phyloP scores from a whole-genome alignment of 2,329 filamentous ascomycete genomes.

The Penicillium sp. region DNA sequence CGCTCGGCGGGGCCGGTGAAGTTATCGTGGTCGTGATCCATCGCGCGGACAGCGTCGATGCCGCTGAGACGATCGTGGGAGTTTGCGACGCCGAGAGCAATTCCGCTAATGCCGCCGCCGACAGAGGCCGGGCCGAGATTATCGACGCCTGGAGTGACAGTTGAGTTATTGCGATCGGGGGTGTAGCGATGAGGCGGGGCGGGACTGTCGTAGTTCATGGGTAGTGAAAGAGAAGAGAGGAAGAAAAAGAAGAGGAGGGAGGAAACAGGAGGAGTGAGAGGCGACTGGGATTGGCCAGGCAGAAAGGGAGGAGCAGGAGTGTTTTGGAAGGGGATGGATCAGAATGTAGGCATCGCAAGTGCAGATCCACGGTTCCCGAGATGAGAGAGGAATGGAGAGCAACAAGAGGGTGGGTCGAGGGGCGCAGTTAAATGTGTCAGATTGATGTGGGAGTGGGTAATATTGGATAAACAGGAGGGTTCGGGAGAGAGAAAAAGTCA shows the following conservation, averaged over 20 bases:
- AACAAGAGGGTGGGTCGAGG: neutral
- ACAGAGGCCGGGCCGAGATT: constrained; percentile 67
- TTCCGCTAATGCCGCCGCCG: constrained; percentile 68
- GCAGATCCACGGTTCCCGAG: constrained; percentile 15
- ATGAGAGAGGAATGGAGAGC: constrained; percentile 3
- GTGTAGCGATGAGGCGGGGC: constrained; percentile 28
- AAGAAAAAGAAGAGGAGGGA: neutral
- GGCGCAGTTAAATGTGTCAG: constrained; percentile 12
- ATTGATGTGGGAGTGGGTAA: neutral
- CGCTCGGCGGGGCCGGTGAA: constrained; percentile 40
- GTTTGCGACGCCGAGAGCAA: constrained; percentile 69
- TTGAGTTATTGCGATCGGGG: constrained; percentile 40
- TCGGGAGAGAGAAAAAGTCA: constrained; percentile 1
- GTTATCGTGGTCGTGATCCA: constrained; percentile 24
- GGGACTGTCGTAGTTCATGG: constrained; percentile 14
- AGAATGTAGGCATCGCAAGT: constrained; percentile 8
- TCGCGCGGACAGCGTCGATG: constrained; percentile 61
- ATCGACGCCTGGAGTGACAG: constrained; percentile 66
- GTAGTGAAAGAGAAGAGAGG: neutral
- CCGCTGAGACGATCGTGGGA: constrained; percentile 68
- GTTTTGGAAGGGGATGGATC: neutral
- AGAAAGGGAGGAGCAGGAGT: constrained; percentile 9
- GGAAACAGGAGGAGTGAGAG: neutral
- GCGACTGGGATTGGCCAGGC: neutral
- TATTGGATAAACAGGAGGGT: neutral